Evolutionary conservation across 345 rosid genomes (phyloP).

Genomic region (Ailanthus altissimus): DNA sequence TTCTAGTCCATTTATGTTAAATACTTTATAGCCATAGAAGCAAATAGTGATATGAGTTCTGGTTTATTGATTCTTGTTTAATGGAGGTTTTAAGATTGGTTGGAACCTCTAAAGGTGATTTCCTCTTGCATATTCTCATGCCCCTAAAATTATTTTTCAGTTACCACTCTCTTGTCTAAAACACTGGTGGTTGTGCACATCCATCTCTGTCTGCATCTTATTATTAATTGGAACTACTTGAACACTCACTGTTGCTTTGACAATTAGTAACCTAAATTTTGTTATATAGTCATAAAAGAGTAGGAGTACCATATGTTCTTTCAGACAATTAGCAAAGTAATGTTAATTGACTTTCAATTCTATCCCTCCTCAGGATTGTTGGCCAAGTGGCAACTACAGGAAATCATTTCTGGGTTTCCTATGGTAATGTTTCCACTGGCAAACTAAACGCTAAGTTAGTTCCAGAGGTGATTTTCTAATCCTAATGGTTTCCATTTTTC

Average conservation of each 20-base stretch:
- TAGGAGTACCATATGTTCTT: background rate
- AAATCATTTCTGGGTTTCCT: constrained; percentile 49
- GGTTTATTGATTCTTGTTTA: background rate
- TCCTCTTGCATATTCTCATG: background rate
- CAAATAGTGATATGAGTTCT: background rate
- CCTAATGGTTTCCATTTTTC: background rate
- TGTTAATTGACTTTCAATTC: background rate
- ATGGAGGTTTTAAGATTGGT: background rate
- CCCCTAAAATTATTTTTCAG: background rate
- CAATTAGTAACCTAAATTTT: background rate
- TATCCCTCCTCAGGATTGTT: constrained; percentile 40
- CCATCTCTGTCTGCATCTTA: background rate
- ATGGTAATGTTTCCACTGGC: constrained; percentile 32
- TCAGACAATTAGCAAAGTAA: background rate
- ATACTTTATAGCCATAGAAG: background rate
- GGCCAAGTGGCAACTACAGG: constrained; percentile 52
- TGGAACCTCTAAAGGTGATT: background rate
- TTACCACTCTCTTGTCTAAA: background rate
- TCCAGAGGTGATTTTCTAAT: constrained; percentile 35
- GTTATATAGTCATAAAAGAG: background rate
- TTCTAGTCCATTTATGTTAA: background rate
- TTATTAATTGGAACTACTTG: background rate
- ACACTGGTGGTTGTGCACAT: background rate
- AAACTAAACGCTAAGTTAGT: constrained; percentile 27
- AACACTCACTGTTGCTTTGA: background rate